Evolutionary conservation across 1,139 yeast genomes (phyloP).

Genomic region (Magnusiomyces clavatus): DNA sequence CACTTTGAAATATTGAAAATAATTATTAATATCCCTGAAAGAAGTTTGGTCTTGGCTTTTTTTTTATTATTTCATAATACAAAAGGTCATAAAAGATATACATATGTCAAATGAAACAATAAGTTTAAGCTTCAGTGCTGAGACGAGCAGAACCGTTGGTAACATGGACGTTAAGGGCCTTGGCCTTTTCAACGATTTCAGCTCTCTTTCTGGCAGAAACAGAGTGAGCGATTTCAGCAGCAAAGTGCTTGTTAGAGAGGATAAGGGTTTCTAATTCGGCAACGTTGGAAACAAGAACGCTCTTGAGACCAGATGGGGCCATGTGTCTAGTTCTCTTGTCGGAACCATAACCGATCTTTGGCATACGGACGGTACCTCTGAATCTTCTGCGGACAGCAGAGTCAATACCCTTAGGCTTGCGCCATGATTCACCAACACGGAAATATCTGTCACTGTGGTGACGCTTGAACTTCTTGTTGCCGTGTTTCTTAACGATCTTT

Average conservation of each 20-base stretch:
- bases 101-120: neutral
- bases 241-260: conserved; percentile 96
- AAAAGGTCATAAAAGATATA: neutral
- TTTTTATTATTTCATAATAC: neutral
- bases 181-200: conserved; percentile 92
- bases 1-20: neutral
- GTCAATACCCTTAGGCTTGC: conserved; percentile 99
- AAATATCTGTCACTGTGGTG: conserved; percentile 99
- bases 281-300: conserved; percentile 85
- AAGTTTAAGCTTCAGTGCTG: conserved; percentile 80
- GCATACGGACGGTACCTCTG: conserved; percentile 99
- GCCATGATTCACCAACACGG: conserved; percentile 98
- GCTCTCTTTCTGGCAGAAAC: conserved; percentile 98
- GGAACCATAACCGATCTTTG: conserved; percentile 99
- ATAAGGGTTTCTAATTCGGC: conserved; percentile 92
- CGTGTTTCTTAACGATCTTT: conserved; percentile 99
- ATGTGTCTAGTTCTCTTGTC: conserved; percentile 97
- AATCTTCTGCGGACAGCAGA: conserved; percentile 99
- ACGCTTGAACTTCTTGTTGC: conserved; percentile 95
- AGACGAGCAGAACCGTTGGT: conserved; percentile 99
- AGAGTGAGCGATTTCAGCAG: conserved; percentile 99
- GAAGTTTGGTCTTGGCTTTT: neutral
- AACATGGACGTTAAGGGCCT: conserved; percentile 96
- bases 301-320: conserved; percentile 97
- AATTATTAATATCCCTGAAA: neutral